phyloP scores from a whole-genome alignment of 2,329 filamentous ascomycete species.

The Didymellaceae sp. region DNA sequence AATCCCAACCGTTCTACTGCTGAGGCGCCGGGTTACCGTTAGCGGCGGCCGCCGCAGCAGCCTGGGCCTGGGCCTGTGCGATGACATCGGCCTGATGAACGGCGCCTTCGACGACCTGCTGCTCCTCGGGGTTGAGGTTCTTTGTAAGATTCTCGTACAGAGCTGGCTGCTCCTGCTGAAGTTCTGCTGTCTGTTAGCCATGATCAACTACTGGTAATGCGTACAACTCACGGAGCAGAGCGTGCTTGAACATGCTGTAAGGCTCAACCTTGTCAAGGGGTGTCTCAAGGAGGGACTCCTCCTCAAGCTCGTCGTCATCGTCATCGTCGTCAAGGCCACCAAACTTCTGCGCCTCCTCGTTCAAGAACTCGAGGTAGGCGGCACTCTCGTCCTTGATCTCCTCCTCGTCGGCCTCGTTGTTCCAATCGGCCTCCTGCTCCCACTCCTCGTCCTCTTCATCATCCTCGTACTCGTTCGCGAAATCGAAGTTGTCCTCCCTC shows the following conservation, averaged over 20 bases:
- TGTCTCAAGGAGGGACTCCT: slow-evolving; percentile 90
- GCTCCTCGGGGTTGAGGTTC: slow-evolving; percentile 80
- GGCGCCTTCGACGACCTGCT: slow-evolving; percentile 78
- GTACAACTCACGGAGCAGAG: slow-evolving; percentile 75
- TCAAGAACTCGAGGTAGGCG: slow-evolving; percentile 94
- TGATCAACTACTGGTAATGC: neutral
- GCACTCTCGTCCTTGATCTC: slow-evolving; percentile 88
- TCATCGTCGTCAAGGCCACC: slow-evolving; percentile 65
- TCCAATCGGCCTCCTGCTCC: slow-evolving; percentile 76
- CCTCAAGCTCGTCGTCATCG: slow-evolving; percentile 88
- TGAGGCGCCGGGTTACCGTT: slow-evolving; percentile 25
- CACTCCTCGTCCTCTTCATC: slow-evolving; percentile 86
- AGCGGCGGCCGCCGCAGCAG: slow-evolving; percentile 32
- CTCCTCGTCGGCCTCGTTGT: slow-evolving; percentile 68
- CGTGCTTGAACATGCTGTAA: slow-evolving; percentile 84
- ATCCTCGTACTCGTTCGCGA: slow-evolving; percentile 74
- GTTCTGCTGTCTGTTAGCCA: slow-evolving; percentile 61
- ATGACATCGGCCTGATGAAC: slow-evolving; percentile 73
- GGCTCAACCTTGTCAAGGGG: slow-evolving; percentile 95
- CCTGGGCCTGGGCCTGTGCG: slow-evolving; percentile 36
- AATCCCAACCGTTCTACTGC: slow-evolving; percentile 21
- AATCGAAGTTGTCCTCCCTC: slow-evolving; percentile 79
- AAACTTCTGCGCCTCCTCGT: slow-evolving; percentile 91
- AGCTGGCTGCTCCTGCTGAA: slow-evolving; percentile 89
- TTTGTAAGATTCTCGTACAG: slow-evolving; percentile 83